Base-by-base conservation (phyloP, 73 alveolate genomes). In the Loxodes magnus region DNA sequence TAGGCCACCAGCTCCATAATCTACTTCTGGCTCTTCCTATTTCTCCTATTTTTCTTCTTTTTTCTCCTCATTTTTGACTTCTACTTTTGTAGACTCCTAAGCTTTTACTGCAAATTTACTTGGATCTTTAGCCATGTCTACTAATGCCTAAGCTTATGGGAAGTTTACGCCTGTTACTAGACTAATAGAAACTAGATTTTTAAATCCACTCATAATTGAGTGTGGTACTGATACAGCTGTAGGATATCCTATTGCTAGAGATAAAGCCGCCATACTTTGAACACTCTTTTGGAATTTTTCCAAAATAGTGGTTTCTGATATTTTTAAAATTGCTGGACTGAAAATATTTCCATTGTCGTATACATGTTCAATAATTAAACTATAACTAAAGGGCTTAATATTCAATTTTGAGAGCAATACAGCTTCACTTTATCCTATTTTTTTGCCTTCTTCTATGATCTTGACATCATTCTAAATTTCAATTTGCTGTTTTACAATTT, bases 401-500 rank as follows among this genome's bases (percentile, higher is more conserved):
- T 87, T 87, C 78, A 95, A 75, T 81, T 90, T 95, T 63, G 71
- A 76, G 77, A 95, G 76, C 57, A 95, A 87, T 29, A 90, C 96
- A 38, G 96, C 97, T 56, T 93, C 96, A 65, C 94, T 75, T 39
- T 82, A 71, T 20, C 91, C 95, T 48, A 95, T 94, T 84, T 88
- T 88, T 64, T 70, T 79, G 42, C 96, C 97, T 23, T 52, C 56
- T 66, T 77, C 35, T 58, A 82, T 56, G 60, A 77, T 83, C 68
- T 75, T 79, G 67, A 78, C 74, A 38, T 92, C 96, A 62, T 93
- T 68, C 16, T 88, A 87, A 69, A 94, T 89, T 82, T 94, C 97
- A 66, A 94, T 92, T 79, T 94, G 96, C 56, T 96, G 94, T 91
- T 92, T 94, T 71, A 79, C 94, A 59, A 94, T 95, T 90, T 94